Percentiles rank a stretch among this genome's conserved stretches.
phyloP scores from a whole-genome alignment of 2,329 filamentous ascomycete genomes.

The Sphaerulina populicola region DNA sequence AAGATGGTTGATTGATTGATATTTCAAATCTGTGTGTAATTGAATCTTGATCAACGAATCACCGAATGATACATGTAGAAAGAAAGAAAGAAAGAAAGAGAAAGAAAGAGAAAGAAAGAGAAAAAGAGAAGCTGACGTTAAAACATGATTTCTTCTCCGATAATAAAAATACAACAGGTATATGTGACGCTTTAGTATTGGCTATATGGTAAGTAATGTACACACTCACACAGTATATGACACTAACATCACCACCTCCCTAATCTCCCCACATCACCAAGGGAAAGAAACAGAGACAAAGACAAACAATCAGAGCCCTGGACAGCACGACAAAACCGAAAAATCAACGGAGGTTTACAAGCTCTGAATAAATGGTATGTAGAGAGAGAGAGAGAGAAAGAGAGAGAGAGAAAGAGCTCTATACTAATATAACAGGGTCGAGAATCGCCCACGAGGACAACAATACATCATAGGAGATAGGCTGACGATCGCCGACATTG shows the following conservation, averaged over 20 bases:
- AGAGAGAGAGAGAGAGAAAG: too few relatives aligned
- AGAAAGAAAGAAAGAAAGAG: too few relatives aligned
- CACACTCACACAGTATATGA: background rate
- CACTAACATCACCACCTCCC: background rate
- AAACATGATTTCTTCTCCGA: too few relatives aligned
- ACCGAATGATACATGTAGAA: too few relatives aligned
- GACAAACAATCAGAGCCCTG: constrained; percentile 30
- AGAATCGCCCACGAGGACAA: constrained; percentile 12
- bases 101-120: too few relatives aligned
- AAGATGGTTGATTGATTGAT: too few relatives aligned
- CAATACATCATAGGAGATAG: constrained; percentile 29
- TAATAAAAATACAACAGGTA: constrained; percentile 10
- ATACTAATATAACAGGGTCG: background rate
- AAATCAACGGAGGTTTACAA: constrained; percentile 32
- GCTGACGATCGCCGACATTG: constrained; percentile 34
- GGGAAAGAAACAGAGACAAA: constrained; percentile 27
- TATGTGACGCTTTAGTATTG: constrained; percentile 35
- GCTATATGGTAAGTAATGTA: constrained; percentile 25
- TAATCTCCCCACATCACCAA: background rate
- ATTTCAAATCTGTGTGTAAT: too few relatives aligned
- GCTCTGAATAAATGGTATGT: constrained; percentile 28
- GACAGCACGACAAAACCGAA: constrained; percentile 32
- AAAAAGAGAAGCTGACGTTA: background rate
- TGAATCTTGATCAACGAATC: too few relatives aligned
- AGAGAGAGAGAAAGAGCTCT: too few relatives aligned